A percentile compares a stretch with the other conserved stretches of the same genome.
These are phyloP conservation scores for Aspergillus sparsus DNA, from an alignment of 495 filamentous ascomycete species.

Conservation along the genomic window DNA sequence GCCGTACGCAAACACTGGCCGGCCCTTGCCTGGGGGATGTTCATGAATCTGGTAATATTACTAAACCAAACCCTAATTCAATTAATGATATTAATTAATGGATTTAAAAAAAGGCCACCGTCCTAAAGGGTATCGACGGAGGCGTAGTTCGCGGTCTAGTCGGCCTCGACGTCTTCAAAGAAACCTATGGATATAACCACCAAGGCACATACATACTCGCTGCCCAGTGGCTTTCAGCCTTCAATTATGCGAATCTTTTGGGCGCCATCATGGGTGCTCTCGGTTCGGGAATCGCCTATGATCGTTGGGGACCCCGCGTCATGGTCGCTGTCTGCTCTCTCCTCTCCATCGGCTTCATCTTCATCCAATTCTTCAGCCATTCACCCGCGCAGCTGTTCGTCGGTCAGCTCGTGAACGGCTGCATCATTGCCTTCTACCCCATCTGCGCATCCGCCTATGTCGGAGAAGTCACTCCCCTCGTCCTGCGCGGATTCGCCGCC, in stretches of 20 bases:
- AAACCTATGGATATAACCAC: constrained; percentile 33
- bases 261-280: constrained; percentile 66
- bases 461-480: constrained; percentile 40
- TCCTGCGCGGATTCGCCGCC: constrained; percentile 42
- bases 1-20: constrained; percentile 33
- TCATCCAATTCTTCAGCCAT: constrained; percentile 40
- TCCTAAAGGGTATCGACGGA: constrained; percentile 37
- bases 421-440: constrained; percentile 38
- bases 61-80: too few relatives aligned
- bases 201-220: constrained; percentile 31
- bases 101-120: constrained; percentile 22
- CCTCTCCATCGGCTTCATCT: constrained; percentile 36
- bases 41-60: constrained; percentile 33
- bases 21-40: constrained; percentile 33
- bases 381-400: constrained; percentile 35
- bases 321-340: constrained; percentile 35
- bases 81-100: too few relatives aligned
- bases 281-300: constrained; percentile 29
- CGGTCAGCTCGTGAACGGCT: constrained; percentile 39
- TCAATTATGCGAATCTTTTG: constrained; percentile 74
- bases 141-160: constrained; percentile 35
- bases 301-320: constrained; percentile 33
- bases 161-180: constrained; percentile 35
- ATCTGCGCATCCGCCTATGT: constrained; percentile 41
- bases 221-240: constrained; percentile 33